These are phyloP conservation scores for Physcomitrellopsis africana DNA, from an alignment of 225 moss, liverwort and hornwort species.

Conservation along the genomic window DNA sequence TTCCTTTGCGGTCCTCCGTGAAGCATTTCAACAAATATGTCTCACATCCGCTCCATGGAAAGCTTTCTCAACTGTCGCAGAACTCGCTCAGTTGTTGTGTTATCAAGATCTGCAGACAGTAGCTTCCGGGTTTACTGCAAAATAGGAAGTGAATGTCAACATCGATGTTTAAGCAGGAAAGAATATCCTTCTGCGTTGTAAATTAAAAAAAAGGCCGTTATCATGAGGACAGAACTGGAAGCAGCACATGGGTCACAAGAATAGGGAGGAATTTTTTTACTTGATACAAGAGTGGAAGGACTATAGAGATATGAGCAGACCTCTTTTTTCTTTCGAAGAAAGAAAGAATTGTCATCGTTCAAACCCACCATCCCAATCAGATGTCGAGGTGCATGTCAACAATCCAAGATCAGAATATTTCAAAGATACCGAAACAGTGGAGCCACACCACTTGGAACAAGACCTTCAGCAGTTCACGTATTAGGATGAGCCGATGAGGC, in stretches of 20 bases:
- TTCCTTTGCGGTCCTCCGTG: constrained; percentile 98
- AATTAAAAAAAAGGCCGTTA: constrained; percentile 10
- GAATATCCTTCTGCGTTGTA: constrained; percentile 13
- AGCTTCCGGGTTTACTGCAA: constrained; percentile 94
- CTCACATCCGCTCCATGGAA: constrained; percentile 93
- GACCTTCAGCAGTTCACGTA: constrained; percentile 61
- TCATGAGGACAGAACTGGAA: background rate
- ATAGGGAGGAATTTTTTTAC: constrained; percentile 33
- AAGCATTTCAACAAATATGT: constrained; percentile 87
- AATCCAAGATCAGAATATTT: constrained; percentile 51
- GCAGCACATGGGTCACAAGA: constrained; percentile 22
- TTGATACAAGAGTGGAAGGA: constrained; percentile 92
- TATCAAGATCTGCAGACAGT: constrained; percentile 91
- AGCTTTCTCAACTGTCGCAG: constrained; percentile 95
- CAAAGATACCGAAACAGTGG: constrained; percentile 57
- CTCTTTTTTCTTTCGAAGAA: constrained; percentile 90
- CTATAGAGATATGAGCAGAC: constrained; percentile 88
- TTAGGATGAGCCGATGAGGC: constrained; percentile 69
- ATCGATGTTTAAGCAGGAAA: background rate
- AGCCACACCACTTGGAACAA: constrained; percentile 52
- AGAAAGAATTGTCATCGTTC: constrained; percentile 57
- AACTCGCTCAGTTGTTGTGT: constrained; percentile 91
- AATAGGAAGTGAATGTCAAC: constrained; percentile 23
- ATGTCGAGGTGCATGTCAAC: constrained; percentile 50
- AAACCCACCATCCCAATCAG: constrained; percentile 39